Base-by-base conservation (phyloP, 2,329 filamentous ascomycete species). In the Clathrospora elynae region DNA sequence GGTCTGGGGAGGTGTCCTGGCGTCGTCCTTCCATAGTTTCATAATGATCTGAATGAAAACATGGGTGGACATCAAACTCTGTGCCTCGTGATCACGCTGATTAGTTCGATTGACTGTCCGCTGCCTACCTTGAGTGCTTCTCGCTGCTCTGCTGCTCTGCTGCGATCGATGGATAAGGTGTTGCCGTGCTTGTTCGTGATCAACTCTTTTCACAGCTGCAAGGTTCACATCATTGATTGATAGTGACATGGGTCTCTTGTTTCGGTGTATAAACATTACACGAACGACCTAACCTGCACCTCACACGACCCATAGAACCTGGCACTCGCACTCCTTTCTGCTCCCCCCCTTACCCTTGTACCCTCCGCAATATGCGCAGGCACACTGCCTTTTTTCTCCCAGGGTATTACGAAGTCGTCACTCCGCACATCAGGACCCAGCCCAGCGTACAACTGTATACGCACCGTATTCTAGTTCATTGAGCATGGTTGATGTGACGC, bases 1-100 rank as follows among this genome's bases (percentile, higher is more conserved):
- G 62, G 66, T 60, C 48, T 55, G 49, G 57, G 53, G n/a, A 51
- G 57, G 55, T 56, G 57, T 60, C 45, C 51, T 59, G 66, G 64
- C 61, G 62, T 66, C 53, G 63, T 64, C 62, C 62, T 62, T 67
- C 64, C 66, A 59, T 70, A 69, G 67, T 66, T 57, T 61, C 64
- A 67, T 62, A 66, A 69, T 59, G 62, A 68, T 61, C 41, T 62
- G 46, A 67, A 69, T 67, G 64, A 67, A 68, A 52, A 59, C 55
- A 58, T 68, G 64, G 66, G 55, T 61, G 62, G 65, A 56, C 59
- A 62, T 46, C 32, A 20, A 24, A 32, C 40, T 26, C 29, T 26
- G 17, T 32, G 6, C 30, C 32, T 30, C 5, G 24, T 42, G 19
- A 31, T 48, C n/a, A n/a, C n/a, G n/a, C n/a, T n/a, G n/a, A n/a